Percentiles rank a stretch among this genome's conserved stretches.
These are phyloP conservation scores for Exserohilum rostratum DNA, from an alignment of 2,329 filamentous ascomycete species.

Conservation along the genomic window DNA sequence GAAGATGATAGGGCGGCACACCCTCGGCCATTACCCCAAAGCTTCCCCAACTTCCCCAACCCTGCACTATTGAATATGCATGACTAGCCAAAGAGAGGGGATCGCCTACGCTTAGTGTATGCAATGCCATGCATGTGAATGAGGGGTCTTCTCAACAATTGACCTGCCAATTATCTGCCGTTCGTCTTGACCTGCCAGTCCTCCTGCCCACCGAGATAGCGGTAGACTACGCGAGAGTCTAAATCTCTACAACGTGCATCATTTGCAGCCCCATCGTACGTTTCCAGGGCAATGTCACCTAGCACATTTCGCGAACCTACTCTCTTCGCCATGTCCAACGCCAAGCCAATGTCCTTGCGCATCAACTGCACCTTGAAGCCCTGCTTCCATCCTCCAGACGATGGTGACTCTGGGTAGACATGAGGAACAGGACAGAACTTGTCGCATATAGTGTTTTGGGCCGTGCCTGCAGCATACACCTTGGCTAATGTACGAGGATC, in stretches of 20 bases:
- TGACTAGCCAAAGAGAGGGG: not conserved
- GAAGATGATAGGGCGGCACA: constrained; percentile 13
- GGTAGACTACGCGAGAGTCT: constrained; percentile 64
- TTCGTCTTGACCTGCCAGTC: constrained; percentile 51
- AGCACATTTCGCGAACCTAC: constrained; percentile 59
- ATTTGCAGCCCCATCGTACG: constrained; percentile 59
- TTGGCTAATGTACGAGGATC: constrained; percentile 60
- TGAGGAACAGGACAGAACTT: constrained; percentile 60
- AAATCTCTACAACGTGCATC: constrained; percentile 60
- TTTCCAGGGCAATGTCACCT: constrained; percentile 57
- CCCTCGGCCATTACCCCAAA: constrained; percentile 29
- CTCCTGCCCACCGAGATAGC: constrained; percentile 61
- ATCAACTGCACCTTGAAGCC: constrained; percentile 67
- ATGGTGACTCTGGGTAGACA: constrained; percentile 56
- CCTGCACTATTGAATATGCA: not conserved
- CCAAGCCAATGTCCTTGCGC: constrained; percentile 64
- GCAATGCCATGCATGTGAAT: not conserved
- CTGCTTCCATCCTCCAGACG: constrained; percentile 57
- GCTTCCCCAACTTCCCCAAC: constrained; percentile 31
- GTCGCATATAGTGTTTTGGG: constrained; percentile 60
- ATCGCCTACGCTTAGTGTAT: not conserved
- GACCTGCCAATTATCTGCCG: constrained; percentile 9
- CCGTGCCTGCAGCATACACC: constrained; percentile 59
- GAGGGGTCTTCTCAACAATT: not conserved
- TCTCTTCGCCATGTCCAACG: constrained; percentile 60